Evolutionary conservation across 495 filamentous ascomycete genomes (phyloP).

Genomic region (Tuber indicum): DNA sequence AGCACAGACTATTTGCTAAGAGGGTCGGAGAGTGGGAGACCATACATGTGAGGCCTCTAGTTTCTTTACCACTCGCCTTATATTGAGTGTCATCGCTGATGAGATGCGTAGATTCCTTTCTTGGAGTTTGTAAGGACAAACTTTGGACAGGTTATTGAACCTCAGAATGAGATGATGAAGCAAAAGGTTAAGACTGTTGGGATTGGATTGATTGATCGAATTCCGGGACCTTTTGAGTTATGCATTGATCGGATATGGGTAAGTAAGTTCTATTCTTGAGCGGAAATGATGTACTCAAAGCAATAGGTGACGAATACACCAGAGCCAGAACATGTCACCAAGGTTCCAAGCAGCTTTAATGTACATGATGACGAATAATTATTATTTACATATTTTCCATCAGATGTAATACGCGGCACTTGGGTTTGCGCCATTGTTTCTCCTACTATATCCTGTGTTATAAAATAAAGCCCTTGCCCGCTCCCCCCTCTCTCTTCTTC

Average conservation of each 20-base stretch:
- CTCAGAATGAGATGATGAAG: conserved; percentile 76
- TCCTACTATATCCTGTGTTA: neutral
- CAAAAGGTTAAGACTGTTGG: conserved; percentile 80
- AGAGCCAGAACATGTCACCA: neutral
- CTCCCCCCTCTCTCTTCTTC: neutral
- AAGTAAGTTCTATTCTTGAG: neutral
- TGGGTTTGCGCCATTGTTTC: neutral
- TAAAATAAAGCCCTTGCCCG: neutral
- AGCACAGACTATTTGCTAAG: conserved; percentile 81
- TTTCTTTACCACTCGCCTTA: neutral
- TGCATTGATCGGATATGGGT: conserved; percentile 79
- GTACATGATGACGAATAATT: neutral
- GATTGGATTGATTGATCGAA: conserved; percentile 78
- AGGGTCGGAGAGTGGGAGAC: conserved; percentile 88
- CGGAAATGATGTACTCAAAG: neutral
- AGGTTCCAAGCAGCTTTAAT: neutral
- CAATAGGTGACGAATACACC: conserved; percentile 6
- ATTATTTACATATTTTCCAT: neutral
- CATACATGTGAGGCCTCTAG: conserved; percentile 45
- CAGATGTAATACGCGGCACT: neutral
- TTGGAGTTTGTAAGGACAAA: conserved; percentile 93
- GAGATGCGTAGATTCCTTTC: conserved; percentile 59
- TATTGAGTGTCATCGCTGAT: neutral
- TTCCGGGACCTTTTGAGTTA: conserved; percentile 79
- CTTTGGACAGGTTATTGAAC: conserved; percentile 80